phyloP scores from a whole-genome alignment of 768 basidiomycete genomes.

The Phylloporus scabripes region DNA sequence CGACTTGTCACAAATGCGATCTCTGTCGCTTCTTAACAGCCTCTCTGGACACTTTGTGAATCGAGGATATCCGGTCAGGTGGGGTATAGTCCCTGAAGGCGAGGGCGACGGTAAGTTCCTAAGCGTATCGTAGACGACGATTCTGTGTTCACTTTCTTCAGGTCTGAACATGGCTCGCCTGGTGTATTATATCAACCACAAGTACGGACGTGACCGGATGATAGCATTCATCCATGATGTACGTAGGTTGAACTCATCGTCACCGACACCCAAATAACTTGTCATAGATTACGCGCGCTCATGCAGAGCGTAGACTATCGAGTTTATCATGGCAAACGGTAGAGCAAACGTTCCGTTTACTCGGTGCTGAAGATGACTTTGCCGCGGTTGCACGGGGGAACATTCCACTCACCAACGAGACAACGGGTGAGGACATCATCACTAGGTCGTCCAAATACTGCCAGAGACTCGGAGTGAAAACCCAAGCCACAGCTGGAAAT shows the following conservation, averaged over 20 bases:
- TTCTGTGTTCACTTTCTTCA: conserved; percentile 21
- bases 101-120: conserved; percentile 35
- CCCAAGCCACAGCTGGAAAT: conserved; percentile 27
- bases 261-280: conserved; percentile 2
- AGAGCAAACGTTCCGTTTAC: conserved; percentile 33
- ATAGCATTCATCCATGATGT: conserved; percentile 57
- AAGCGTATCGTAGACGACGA: background rate
- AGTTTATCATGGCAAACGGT: conserved; percentile 42
- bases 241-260: conserved; percentile 3
- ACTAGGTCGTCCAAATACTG: conserved; percentile 49
- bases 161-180: conserved; percentile 68
- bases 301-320: conserved; percentile 28
- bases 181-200: conserved; percentile 60
- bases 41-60: conserved; percentile 66
- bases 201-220: conserved; percentile 58
- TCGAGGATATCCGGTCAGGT: conserved; percentile 70
- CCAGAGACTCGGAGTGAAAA: conserved; percentile 50
- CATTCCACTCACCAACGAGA: conserved; percentile 24
- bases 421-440: conserved; percentile 30
- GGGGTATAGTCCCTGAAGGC: conserved; percentile 76
- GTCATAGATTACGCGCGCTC: conserved; percentile 36
- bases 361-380: conserved; percentile 36
- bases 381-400: conserved; percentile 34
- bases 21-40: conserved; percentile 57
- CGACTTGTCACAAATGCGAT: conserved; percentile 64